Base-by-base conservation (phyloP, 1,284 basidiomycete genomes). In the Ceratobasidium sp. region DNA sequence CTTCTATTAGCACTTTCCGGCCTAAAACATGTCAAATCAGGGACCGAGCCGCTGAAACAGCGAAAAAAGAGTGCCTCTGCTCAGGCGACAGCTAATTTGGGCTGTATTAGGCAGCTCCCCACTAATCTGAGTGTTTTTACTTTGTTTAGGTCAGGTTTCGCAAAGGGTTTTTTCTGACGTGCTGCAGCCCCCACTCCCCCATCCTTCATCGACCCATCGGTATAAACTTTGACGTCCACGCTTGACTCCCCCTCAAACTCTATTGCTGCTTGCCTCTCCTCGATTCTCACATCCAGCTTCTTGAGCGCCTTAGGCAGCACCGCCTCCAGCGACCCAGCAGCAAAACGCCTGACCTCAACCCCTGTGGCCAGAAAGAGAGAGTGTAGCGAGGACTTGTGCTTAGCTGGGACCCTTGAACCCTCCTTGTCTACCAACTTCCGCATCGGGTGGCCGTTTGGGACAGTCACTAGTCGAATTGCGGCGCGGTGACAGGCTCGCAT, bases 131-230 rank as follows among this genome's bases (percentile, higher is more conserved):
- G n/a, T n/a, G n/a, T n/a, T n/a, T n/a, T n/a, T n/a, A n/a, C n/a
- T n/a, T n/a, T n/a, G n/a, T n/a, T n/a, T n/a, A n/a, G n/a, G n/a
- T n/a, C n/a, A n/a, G n/a, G n/a, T n/a, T n/a, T n/a, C n/a, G n/a
- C n/a, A n/a, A n/a, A n/a, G n/a, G n/a, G n/a, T n/a, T n/a, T n/a
- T n/a, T n/a, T n/a, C n/a, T n/a, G n/a, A n/a, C n/a, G n/a, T n/a
- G n/a, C n/a, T 10, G 68, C 68, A 8, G 68, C 68, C 28, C 68
- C 68, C 8, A 73, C 68, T 17, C 54, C 54, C 5, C 56, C 68
- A 13, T 60, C 54, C 17, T 58, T 54, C 68, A 73, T 73, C 3
- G 56, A 73, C 26, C 68, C 68, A 35, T 73, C 68, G 10, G 68
- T 45, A 33, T 28, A 73, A 6, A 73, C n/a, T 26, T 73, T 73